Evolutionary conservation across 192 early-diverging fungal species (phyloP).

Genomic region (Coemansia sp.): DNA sequence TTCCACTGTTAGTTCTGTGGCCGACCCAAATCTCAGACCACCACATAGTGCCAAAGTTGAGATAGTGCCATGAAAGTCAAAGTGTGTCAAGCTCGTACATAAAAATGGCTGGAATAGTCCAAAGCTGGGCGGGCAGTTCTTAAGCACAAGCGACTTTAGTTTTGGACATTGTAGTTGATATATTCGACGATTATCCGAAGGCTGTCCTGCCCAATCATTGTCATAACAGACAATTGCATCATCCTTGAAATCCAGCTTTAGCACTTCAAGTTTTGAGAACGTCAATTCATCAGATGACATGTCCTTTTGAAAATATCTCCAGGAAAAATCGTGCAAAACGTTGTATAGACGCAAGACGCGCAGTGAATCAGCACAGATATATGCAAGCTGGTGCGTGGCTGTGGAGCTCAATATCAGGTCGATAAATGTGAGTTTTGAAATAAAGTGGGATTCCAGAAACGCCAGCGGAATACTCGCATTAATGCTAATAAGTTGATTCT

Average conservation of each 20-base stretch:
- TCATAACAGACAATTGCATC: neutral
- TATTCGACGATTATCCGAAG: neutral
- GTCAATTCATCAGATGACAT: neutral
- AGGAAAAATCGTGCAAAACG: neutral
- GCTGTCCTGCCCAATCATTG: neutral
- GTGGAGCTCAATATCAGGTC: neutral
- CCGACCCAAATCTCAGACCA: neutral
- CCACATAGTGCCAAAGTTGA: neutral
- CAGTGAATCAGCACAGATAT: neutral
- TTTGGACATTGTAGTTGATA: neutral
- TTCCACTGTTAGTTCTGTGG: neutral
- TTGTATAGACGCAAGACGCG: neutral
- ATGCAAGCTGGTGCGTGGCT: neutral
- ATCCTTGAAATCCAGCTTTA: neutral
- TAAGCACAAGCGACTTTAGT: neutral
- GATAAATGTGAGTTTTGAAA: neutral
- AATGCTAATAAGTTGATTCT: neutral
- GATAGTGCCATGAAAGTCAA: neutral
- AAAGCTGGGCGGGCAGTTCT: neutral
- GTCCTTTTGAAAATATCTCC: conserved; percentile 1
- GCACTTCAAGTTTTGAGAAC: neutral
- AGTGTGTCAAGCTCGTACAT: neutral
- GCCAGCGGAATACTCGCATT: neutral
- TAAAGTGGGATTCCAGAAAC: neutral
- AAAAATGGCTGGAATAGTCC: neutral